A percentile compares a stretch with the other conserved stretches of the same genome.
Evolutionary conservation across 495 filamentous ascomycete genomes (phyloP).

Genomic region (Lophiostoma macrostomum): DNA sequence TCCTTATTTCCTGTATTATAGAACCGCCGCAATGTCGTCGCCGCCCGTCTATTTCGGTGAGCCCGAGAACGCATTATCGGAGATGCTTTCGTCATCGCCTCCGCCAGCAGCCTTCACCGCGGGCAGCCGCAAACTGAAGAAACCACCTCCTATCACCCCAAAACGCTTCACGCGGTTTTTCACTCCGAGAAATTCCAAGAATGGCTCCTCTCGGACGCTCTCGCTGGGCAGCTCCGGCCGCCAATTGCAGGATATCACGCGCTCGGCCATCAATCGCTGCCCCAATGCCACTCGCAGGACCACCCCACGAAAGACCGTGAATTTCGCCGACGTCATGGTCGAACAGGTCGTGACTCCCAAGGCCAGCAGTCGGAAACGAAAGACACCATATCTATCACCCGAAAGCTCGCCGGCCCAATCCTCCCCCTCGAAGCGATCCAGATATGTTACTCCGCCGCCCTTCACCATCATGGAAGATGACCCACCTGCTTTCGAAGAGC

Average conservation of each 20-base stretch:
- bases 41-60: background rate
- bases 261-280: conserved; percentile 32
- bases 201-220: conserved; percentile 46
- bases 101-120: conserved; percentile 16
- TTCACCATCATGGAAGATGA: conserved; percentile 31
- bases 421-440: conserved; percentile 46
- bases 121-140: conserved; percentile 37
- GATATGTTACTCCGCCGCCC: conserved; percentile 45
- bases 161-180: conserved; percentile 74
- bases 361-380: conserved; percentile 35
- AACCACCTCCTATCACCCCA: conserved; percentile 45
- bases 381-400: conserved; percentile 34
- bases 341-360: conserved; percentile 16
- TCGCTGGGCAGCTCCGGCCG: conserved; percentile 51
- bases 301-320: conserved; percentile 27
- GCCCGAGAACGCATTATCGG: conserved; percentile 22
- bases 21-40: conserved; percentile 6
- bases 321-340: conserved; percentile 29
- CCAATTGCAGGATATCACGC: conserved; percentile 64
- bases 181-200: conserved; percentile 58
- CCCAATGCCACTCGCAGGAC: conserved; percentile 5
- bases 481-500: conserved; percentile 24
- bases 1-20: conserved; percentile 1
- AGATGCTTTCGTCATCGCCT: conserved; percentile 30
- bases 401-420: conserved; percentile 54